Evolutionary conservation across 371 early-diverging fungal species (phyloP), one percentile per base, ranked within the genome.

Genomic region (Smittium mucronatum): DNA sequence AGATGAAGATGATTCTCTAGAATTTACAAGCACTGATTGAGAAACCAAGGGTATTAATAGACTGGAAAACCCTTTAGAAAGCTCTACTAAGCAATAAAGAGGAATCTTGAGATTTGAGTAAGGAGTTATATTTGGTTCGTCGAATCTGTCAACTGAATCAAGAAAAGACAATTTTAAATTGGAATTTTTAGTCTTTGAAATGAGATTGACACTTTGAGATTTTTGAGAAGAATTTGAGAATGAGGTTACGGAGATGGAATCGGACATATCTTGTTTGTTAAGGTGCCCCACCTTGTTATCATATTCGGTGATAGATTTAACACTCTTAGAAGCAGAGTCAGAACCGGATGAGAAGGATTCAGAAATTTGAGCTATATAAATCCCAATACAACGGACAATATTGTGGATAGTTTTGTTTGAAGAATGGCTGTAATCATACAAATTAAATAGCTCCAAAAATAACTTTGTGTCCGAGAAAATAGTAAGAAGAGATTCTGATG

Each of bases 401-500:
- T 92, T 94, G 25, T 83, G 82, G 72, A 93, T 88, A 1, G 92
- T 84, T 68, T 90, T 65, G n/a, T 36, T 65, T 5, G 65, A 79
- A 36, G 85, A 64, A 0, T 28, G 65, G 82, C 34, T 75, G 70
- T 59, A 76, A 73, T 95, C 97, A 74, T 91, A 96, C 70, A 84
- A 81, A 34, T 77, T 72, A 67, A 87, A 97, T 16, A 94, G 82
- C 2, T 82, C 80, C 11, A 84, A 78, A 34, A 89, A 77, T 17
- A 94, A 74, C 0, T 69, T 69, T 30, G 81, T 70, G 58, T 92
- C 88, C 26, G 76, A 77, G 64, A 88, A 88, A 0, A 93, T 81
- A 21, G 82, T 84, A 29, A 86, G 84, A 71, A 91, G 87, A 21
- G 88, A 82, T 76, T 98, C 98, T 84, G 94, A 83, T 0, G 92